Evolutionary conservation across 176 grass and related monocot species (phyloP), one percentile per base, ranked within the genome.

Genomic region (Hyparrhenia diplandra): DNA sequence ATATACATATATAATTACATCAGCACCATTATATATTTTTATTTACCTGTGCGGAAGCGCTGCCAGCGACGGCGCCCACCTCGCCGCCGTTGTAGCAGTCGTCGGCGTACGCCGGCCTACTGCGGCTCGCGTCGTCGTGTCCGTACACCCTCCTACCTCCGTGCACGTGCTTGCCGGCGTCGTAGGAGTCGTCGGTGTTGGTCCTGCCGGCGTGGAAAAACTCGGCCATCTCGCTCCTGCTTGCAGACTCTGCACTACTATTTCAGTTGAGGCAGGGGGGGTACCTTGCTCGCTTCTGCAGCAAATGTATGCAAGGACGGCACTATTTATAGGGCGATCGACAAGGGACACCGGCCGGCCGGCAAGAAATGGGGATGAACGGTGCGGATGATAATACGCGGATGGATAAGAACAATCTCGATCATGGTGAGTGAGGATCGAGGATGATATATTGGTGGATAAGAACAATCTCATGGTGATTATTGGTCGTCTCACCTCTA

Each of bases 121-220:
- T 49, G 34, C 62, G 43, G 34, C 64, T 24, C 47, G 21, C 27
- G 35, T 73, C 51, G 68, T 57, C 58, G 75, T 2, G 76, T 69
- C 74, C 42, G 49, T 75, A 63, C 74, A n/a, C 35, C 69, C 70
- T 60, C 69, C 54, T 23, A 13, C 78, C 40, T 13, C 78, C 63
- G 17, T 69, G 49, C 18, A 54, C 18, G 18, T 54, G 51, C 80
- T 51, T 58, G 58, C 67, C 36, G 5, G 16, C 36, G 29, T 88
- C 75, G 68, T 76, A 87, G 63, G 29, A 60, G 16, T 75, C 75
- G 70, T 88, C 24, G 9, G 81, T 88, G 70, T 21, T 65, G 66
- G 24, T 35, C 69, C 77, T 42, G 31, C 85, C 52, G 13, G 61
- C 77, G 77, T 45, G 14, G 71, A 63, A 67, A 75, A 68, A 84